Base-by-base conservation (phyloP, 352 stramenopile species). In the Phytophthora agathidicida region DNA sequence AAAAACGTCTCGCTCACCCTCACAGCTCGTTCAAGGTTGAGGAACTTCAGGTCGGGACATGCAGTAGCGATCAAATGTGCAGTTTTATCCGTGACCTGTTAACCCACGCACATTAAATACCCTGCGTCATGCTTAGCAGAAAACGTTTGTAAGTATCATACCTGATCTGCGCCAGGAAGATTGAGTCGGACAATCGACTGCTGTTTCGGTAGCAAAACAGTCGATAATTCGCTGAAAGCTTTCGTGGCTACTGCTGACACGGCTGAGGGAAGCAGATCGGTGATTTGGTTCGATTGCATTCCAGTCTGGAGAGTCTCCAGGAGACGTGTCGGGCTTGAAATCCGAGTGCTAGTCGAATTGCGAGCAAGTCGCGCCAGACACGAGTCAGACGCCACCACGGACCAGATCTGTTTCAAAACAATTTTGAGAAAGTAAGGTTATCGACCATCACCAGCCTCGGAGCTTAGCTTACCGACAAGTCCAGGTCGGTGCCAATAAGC, bases 401-500 rank as follows among this genome's bases (percentile, higher is more conserved):
- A 91, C 81, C 83, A 93, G 1, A 78, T 65, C 68, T 88, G n/a
- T 31, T 20, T 14, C n/a, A 28, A 16, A 35, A 52, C 16, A 62
- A 31, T 9, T 7, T 23, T 13, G 23, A 1, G 8, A 10, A 39
- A 1, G 7, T 31, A 9, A 46, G 7, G n/a, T n/a, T 35, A 19
- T n/a, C n/a, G n/a, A n/a, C n/a, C n/a, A n/a, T n/a, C n/a, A n/a
- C n/a, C n/a, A n/a, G n/a, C n/a, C n/a, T n/a, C n/a, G n/a, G n/a
- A n/a, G n/a, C n/a, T n/a, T n/a, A 5, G 20, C 61, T 17, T 64
- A 86, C 78, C 54, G 78, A 82, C n/a, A 88, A 70, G 37, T 94
- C 77, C 16, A 94, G 28, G 7, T 88, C 79, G 9, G 48, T 50
- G 6, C 82, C 84, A 23, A 54, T 38, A 5, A 92, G 74, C 38